These are phyloP conservation scores for Pseudocercospora macadamiae DNA, from an alignment of 2,329 filamentous ascomycete genomes.

Conservation along the genomic window DNA sequence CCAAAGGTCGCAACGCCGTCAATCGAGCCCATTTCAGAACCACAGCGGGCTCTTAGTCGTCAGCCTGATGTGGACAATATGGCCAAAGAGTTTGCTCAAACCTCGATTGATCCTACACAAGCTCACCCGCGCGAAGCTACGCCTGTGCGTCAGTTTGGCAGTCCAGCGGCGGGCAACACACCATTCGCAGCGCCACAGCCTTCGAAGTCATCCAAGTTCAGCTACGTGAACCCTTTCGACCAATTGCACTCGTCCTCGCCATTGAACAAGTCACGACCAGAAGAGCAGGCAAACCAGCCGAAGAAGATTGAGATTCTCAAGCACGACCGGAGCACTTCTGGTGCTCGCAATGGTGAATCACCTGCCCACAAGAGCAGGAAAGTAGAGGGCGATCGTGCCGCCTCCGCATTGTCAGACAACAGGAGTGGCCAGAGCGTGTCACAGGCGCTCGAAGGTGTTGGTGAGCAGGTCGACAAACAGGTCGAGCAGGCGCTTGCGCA, in stretches of 20 bases:
- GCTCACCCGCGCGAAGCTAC: conserved; percentile 29
- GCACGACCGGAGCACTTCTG: conserved; percentile 45
- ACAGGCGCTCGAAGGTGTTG: conserved; percentile 69
- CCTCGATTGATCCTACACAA: conserved; percentile 44
- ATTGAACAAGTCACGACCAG: conserved; percentile 56
- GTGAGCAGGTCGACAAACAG: conserved; percentile 60
- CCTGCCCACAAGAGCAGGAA: conserved; percentile 44
- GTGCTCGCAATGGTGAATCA: conserved; percentile 32
- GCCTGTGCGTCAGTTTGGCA: conserved; percentile 36
- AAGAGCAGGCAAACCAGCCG: conserved; percentile 33
- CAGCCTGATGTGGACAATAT: conserved; percentile 29
- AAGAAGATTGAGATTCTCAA: conserved; percentile 52
- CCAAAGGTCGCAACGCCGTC: conserved; percentile 45
- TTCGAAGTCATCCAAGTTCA: conserved; percentile 58
- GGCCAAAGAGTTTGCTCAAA: conserved; percentile 49
- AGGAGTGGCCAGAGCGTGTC: conserved; percentile 64
- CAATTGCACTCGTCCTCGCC: conserved; percentile 68
- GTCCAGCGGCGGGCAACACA: conserved; percentile 30
- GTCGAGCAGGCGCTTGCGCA: conserved; percentile 68
- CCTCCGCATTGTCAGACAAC: conserved; percentile 15
- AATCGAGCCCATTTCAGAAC: conserved; percentile 38
- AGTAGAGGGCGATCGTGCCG: conserved; percentile 16
- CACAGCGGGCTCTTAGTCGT: conserved; percentile 14
- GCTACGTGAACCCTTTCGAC: conserved; percentile 73
- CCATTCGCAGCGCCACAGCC: conserved; percentile 46